Conservation (phyloP, 306 rosid species). For the Lathyrus tuberosus region DNA sequence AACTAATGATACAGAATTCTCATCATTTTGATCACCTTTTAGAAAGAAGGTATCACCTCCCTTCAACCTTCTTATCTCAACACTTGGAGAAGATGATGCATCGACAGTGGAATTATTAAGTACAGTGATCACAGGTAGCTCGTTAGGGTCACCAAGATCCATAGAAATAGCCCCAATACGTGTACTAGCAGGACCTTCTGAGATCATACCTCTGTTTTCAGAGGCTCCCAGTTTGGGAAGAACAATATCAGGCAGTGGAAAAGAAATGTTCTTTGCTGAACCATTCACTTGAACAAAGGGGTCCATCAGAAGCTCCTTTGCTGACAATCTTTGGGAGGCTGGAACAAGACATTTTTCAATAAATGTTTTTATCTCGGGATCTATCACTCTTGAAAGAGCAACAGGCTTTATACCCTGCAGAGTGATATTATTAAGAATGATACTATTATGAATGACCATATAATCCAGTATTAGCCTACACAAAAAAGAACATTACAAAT, state of each 20-base stretch:
- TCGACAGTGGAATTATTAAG: slow-evolving; percentile 26
- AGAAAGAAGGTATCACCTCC: slow-evolving; percentile 45
- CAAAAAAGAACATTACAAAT: neutral
- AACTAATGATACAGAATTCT: slow-evolving; percentile 48
- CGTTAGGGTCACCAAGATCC: slow-evolving; percentile 37
- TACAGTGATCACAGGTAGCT: slow-evolving; percentile 45
- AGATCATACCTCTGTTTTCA: slow-evolving; percentile 54
- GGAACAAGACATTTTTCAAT: slow-evolving; percentile 54
- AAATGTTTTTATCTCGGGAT: slow-evolving; percentile 44
- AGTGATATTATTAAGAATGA: slow-evolving; percentile 23
- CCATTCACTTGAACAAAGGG: slow-evolving; percentile 46
- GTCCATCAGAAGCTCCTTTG: slow-evolving; percentile 46
- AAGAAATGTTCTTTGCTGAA: slow-evolving; percentile 31
- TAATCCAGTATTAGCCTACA: neutral
- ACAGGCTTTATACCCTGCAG: slow-evolving; percentile 49
- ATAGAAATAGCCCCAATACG: slow-evolving; percentile 29
- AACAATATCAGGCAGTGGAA: slow-evolving; percentile 55
- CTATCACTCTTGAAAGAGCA: slow-evolving; percentile 42
- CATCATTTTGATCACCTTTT: slow-evolving; percentile 50
- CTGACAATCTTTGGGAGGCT: slow-evolving; percentile 49
- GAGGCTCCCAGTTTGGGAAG: slow-evolving; percentile 56
- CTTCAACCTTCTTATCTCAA: slow-evolving; percentile 47
- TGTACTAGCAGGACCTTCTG: slow-evolving; percentile 56
- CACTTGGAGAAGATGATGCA: slow-evolving; percentile 27
- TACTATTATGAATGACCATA: slow-evolving; percentile 25